phyloP scores from a whole-genome alignment of 108 stramenopile species.

The Nitzschia sp. region DNA sequence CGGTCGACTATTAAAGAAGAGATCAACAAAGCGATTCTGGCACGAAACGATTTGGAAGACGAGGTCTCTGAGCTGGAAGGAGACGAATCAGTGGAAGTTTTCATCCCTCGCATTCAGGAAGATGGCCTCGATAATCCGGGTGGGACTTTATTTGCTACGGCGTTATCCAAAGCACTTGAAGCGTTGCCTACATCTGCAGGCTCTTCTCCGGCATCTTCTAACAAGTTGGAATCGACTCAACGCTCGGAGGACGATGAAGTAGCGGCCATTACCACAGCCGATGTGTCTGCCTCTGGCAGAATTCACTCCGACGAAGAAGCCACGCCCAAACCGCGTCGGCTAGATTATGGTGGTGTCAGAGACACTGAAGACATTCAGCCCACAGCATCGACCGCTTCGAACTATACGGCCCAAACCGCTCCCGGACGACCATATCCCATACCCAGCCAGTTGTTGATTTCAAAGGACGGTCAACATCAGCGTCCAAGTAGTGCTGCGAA shows the following conservation, averaged over 20 bases:
- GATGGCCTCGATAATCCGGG: not conserved
- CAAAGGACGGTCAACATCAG: not conserved
- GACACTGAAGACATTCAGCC: not conserved
- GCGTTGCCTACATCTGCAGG: conserved; percentile 1
- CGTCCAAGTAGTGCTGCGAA: not conserved
- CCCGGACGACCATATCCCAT: not conserved
- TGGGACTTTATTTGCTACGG: not conserved
- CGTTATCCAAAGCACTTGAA: not conserved
- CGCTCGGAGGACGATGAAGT: conserved; percentile 32
- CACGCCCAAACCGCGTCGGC: conserved; percentile 13
- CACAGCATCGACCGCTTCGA: not conserved
- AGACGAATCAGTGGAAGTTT: not conserved
- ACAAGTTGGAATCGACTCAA: not conserved
- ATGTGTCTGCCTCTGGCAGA: not conserved
- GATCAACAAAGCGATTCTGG: conserved; percentile 33
- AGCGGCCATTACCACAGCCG: conserved; percentile 20
- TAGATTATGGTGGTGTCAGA: conserved; percentile 13
- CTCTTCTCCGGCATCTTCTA: not conserved
- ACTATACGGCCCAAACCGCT: not conserved
- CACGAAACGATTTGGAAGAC: conserved; percentile 1
- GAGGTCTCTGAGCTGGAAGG: too few species aligned
- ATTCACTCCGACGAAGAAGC: conserved; percentile 3
- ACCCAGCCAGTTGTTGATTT: not conserved
- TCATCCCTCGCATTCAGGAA: not conserved
- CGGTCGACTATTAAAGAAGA: conserved; percentile 28